Base-by-base conservation (phyloP, 2,329 filamentous ascomycete species). In the Knufia fluminis region DNA sequence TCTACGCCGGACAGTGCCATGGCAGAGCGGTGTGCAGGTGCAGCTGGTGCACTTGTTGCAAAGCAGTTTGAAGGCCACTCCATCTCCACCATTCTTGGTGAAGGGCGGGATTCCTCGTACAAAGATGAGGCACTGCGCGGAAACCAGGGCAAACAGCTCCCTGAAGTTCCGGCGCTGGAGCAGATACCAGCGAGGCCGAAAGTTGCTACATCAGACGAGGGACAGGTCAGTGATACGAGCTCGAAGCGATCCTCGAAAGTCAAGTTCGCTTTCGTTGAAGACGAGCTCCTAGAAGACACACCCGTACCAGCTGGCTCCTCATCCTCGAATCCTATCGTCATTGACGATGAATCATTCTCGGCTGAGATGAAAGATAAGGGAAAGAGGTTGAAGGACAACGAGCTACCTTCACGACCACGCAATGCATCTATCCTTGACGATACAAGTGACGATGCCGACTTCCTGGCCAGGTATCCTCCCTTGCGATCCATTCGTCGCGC, bases 391-490 rank as follows among this genome's bases (percentile, higher is more conserved):
- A 14, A 12, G 8, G 41, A 44, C 10, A 16, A 19, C 17, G 17
- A 8, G 33, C 10, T 16, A 12, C 20, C 7, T n/a, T 9, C 22
- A 2, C 17, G 14, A 20, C 10, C 24, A 8, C 28, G 33, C 3
- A 40, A 33, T 16, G 31, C 32, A 10, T 55, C 59, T 4, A 57
- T 67, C 17, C 58, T 65, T 45, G 64, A 68, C 50, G 53, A 60
- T 35, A 55, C 60, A n/a, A 59, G 57, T 46, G 58, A 60, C 22
- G 62, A 65, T 19, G 40, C 60, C 26, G 60, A 64, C 44, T 62
- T 64, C 51, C 54, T 60, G 19, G 58, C 62, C 41, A 64, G 59
- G 22, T 66, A 65, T 51, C 66, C 66, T 2, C 66, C 66, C 3
- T 58, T 68, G 33, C 48, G 62, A 20, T 60, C 62, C 16, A 36